Percentiles rank a stretch among this genome's conserved stretches.
Conservation (phyloP, 2,329 filamentous ascomycete genomes). For the Diaporthe eres region DNA sequence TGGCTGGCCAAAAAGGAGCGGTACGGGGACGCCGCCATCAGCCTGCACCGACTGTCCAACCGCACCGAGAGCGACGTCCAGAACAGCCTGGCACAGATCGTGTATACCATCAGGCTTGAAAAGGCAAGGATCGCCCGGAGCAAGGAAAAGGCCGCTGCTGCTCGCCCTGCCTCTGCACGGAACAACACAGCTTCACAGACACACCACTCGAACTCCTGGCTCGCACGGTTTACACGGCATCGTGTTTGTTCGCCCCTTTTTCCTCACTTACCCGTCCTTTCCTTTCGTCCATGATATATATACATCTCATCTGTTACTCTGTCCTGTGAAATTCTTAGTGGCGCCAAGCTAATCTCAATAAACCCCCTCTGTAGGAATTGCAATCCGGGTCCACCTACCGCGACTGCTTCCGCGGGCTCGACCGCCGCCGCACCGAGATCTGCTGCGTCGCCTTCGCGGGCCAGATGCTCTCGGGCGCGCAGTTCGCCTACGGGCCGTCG, state of each 20-base stretch:
- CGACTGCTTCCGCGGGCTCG: slow-evolving; percentile 63
- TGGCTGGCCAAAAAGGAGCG: slow-evolving; percentile 56
- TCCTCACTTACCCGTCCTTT: neutral
- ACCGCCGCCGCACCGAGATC: slow-evolving; percentile 62
- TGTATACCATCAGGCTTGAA: slow-evolving; percentile 34
- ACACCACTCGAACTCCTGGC: slow-evolving; percentile 6
- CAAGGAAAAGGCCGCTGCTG: slow-evolving; percentile 28
- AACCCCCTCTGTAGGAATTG: slow-evolving; percentile 51
- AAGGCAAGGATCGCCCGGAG: slow-evolving; percentile 36
- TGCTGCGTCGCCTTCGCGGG: slow-evolving; percentile 57
- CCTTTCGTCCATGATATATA: neutral
- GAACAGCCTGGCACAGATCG: slow-evolving; percentile 30
- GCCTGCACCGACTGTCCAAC: slow-evolving; percentile 57
- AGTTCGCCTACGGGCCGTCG: slow-evolving; percentile 52
- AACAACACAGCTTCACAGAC: slow-evolving; percentile 15
- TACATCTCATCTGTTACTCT: slow-evolving; percentile 7
- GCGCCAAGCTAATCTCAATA: slow-evolving; percentile 50
- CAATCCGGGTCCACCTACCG: slow-evolving; percentile 61
- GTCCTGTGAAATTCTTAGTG: slow-evolving; percentile 35
- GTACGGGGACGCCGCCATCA: slow-evolving; percentile 53
- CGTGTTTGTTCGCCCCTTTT: slow-evolving; percentile 35
- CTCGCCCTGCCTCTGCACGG: slow-evolving; percentile 19
- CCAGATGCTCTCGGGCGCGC: slow-evolving; percentile 57
- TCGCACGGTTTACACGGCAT: slow-evolving; percentile 29
- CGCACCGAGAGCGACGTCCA: slow-evolving; percentile 33